phyloP scores from a whole-genome alignment of 495 filamentous ascomycete species.

The Cercophora newfieldiana region DNA sequence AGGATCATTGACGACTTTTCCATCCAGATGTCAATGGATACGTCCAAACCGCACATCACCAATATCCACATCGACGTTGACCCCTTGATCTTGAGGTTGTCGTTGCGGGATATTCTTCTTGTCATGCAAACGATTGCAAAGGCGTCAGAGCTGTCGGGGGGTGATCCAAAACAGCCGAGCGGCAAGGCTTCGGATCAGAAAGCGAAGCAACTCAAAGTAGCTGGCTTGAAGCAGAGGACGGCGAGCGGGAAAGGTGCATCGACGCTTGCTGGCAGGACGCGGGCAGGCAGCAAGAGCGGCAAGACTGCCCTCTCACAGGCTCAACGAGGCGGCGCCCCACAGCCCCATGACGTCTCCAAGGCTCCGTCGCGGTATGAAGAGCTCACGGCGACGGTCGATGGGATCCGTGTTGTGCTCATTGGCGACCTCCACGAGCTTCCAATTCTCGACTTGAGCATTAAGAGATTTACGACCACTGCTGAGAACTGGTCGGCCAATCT shows the following conservation, averaged over 20 bases:
- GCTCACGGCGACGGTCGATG: constrained; percentile 77
- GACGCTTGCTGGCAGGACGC: constrained; percentile 49
- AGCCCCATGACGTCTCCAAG: constrained; percentile 40
- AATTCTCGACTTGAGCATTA: constrained; percentile 90
- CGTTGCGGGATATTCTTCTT: constrained; percentile 89
- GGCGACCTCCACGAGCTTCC: constrained; percentile 94
- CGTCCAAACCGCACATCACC: constrained; percentile 65
- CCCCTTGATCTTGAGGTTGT: constrained; percentile 88
- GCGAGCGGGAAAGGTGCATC: constrained; percentile 63
- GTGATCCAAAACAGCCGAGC: constrained; percentile 46
- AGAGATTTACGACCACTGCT: constrained; percentile 79
- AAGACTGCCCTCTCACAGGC: constrained; percentile 5
- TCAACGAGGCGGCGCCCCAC: constrained; percentile 11
- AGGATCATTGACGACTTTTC: constrained; percentile 96
- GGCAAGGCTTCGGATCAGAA: constrained; percentile 50
- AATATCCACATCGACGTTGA: constrained; percentile 86
- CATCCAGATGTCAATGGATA: constrained; percentile 85
- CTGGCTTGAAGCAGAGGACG: constrained; percentile 60
- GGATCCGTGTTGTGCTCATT: constrained; percentile 90
- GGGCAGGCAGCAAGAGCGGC: constrained; percentile 27
- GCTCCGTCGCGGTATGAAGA: constrained; percentile 63
- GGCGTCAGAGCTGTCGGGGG: constrained; percentile 80
- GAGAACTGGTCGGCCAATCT: constrained; percentile 88
- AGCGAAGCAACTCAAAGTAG: constrained; percentile 64
- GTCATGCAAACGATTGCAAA: constrained; percentile 91